Conservation (phyloP, 495 filamentous ascomycete species). For the Filosporella fistucella region DNA sequence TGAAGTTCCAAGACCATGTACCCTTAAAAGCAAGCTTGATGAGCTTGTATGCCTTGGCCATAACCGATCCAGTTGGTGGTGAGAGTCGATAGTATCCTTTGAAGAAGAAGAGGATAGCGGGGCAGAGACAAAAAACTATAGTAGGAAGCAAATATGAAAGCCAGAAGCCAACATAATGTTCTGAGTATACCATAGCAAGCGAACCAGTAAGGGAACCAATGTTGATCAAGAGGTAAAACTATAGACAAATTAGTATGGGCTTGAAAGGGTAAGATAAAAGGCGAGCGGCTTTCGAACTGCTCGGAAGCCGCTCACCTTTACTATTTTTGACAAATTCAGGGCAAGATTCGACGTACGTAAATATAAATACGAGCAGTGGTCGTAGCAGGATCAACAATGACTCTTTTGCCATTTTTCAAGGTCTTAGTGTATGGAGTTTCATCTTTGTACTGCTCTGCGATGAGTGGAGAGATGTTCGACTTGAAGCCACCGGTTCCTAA, state of each 20-base stretch:
- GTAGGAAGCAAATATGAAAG: conserved; percentile 63
- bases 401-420: conserved; percentile 62
- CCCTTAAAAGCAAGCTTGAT: conserved; percentile 40
- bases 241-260: too few relatives aligned
- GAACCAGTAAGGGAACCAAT: conserved; percentile 62
- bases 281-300: too few relatives aligned
- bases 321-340: too few relatives aligned
- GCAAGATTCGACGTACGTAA: too few relatives aligned
- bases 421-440: conserved; percentile 52
- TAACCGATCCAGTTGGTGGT: conserved; percentile 45
- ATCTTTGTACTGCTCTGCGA: conserved; percentile 66
- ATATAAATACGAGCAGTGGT: conserved; percentile 64
- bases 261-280: too few relatives aligned
- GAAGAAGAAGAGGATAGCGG: conserved; percentile 41
- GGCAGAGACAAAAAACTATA: conserved; percentile 51
- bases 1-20: conserved; percentile 50
- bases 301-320: too few relatives aligned
- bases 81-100: conserved; percentile 42
- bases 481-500: conserved; percentile 62
- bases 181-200: conserved; percentile 37
- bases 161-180: conserved; percentile 61
- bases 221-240: conserved; percentile 74
- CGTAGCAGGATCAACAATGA: conserved; percentile 70
- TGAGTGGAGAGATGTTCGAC: conserved; percentile 56
- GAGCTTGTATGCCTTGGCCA: conserved; percentile 48